Evolutionary conservation across 1,139 yeast genomes (phyloP).

Genomic region (Suhomyces panamericanus): DNA sequence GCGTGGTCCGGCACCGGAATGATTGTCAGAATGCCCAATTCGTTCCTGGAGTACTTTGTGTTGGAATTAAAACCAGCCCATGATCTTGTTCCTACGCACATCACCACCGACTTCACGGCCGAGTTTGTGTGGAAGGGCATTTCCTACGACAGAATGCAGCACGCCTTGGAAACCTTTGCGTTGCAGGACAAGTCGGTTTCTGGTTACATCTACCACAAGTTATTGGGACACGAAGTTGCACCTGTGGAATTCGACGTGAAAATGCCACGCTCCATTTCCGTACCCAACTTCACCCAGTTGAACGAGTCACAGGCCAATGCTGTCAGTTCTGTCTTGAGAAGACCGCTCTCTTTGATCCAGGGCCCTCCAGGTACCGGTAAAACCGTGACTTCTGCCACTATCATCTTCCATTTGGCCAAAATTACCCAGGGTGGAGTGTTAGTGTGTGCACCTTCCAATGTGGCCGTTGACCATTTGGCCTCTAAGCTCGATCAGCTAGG

Average conservation of each 20-base stretch:
- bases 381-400: conserved; percentile 90
- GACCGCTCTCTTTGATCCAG: conserved; percentile 84
- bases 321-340: conserved; percentile 65
- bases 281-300: conserved; percentile 66
- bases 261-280: conserved; percentile 62
- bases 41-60: conserved; percentile 68
- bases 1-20: conserved; percentile 76
- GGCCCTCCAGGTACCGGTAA: conserved; percentile 99
- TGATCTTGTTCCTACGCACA: conserved; percentile 50
- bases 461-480: conserved; percentile 92
- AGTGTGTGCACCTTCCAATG: conserved; percentile 95
- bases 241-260: conserved; percentile 60
- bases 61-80: conserved; percentile 57
- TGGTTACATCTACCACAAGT: conserved; percentile 73
- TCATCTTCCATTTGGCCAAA: conserved; percentile 71
- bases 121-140: conserved; percentile 91
- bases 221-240: conserved; percentile 79
- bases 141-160: conserved; percentile 81
- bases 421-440: conserved; percentile 59
- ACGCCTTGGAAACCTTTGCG: conserved; percentile 73
- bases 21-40: conserved; percentile 70
- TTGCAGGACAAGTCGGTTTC: conserved; percentile 69
- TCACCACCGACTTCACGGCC: conserved; percentile 71
- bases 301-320: conserved; percentile 82
- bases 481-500: conserved; percentile 67